phyloP scores from a whole-genome alignment of 192 early-diverging fungal genomes.

The Physocladia obscura region DNA sequence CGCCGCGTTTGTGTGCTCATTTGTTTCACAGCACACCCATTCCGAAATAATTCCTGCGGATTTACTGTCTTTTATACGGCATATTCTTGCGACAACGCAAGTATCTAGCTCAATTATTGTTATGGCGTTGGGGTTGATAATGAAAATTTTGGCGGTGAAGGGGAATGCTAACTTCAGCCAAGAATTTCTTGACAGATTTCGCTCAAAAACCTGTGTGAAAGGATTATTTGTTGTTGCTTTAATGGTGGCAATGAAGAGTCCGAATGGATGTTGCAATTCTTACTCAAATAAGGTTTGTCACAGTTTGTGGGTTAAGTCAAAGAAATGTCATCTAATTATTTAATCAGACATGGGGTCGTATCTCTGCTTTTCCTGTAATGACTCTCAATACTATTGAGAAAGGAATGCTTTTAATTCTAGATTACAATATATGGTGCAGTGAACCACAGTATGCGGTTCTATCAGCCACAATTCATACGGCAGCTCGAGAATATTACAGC shows the following conservation, averaged over 20 bases:
- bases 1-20: no score
- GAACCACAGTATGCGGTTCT: not conserved
- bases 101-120: constrained; percentile 7
- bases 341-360: constrained; percentile 18
- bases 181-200: not conserved
- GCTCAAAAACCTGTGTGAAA: not conserved
- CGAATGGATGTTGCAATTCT: constrained; percentile 23
- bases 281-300: constrained; percentile 18
- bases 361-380: not conserved
- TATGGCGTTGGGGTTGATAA: not conserved
- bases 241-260: constrained; percentile 33
- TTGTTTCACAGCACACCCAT: not conserved
- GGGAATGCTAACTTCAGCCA: not conserved
- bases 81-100: constrained; percentile 6
- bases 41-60: not conserved
- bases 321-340: not conserved
- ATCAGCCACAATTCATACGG: not conserved
- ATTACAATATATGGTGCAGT: constrained; percentile 9
- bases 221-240: constrained; percentile 4
- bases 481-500: constrained; percentile 5
- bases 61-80: not conserved
- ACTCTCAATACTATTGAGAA: constrained; percentile 14
- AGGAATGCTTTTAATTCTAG: constrained; percentile 5
- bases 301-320: not conserved
- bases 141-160: not conserved